These are phyloP conservation scores for Grigorovia transvaalensis DNA, from an alignment of 805 yeast genomes.

Conservation along the genomic window DNA sequence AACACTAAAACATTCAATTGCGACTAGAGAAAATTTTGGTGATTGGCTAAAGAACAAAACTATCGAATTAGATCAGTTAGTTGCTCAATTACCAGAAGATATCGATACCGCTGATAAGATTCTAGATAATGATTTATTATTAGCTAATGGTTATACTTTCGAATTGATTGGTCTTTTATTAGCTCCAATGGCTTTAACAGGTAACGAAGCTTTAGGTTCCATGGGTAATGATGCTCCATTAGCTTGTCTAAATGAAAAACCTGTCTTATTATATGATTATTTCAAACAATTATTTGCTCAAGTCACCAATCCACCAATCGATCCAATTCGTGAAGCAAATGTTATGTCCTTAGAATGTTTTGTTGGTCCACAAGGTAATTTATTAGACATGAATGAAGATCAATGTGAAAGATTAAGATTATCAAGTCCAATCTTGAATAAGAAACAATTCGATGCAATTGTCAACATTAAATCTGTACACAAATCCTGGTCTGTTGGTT, in stretches of 20 bases:
- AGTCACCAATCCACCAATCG: slow-evolving; percentile 97
- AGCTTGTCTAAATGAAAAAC: slow-evolving; percentile 91
- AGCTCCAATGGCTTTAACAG: slow-evolving; percentile 88
- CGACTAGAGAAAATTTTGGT: slow-evolving; percentile 81
- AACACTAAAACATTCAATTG: slow-evolving; percentile 70
- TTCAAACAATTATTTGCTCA: slow-evolving; percentile 95
- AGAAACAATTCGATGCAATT: slow-evolving; percentile 66
- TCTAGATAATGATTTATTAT: slow-evolving; percentile 72
- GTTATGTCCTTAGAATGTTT: slow-evolving; percentile 97
- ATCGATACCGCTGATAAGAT: slow-evolving; percentile 28
- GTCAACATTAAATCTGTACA: slow-evolving; percentile 60
- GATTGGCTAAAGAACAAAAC: slow-evolving; percentile 77
- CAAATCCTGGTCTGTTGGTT: slow-evolving; percentile 77
- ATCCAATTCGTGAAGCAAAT: slow-evolving; percentile 91
- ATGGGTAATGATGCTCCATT: slow-evolving; percentile 98
- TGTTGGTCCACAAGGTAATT: slow-evolving; percentile 93
- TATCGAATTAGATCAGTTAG: slow-evolving; percentile 66
- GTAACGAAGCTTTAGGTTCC: slow-evolving; percentile 92
- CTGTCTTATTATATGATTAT: slow-evolving; percentile 81
- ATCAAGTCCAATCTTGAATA: slow-evolving; percentile 71
- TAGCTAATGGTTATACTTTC: slow-evolving; percentile 87
- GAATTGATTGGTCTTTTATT: slow-evolving; percentile 78
- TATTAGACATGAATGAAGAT: slow-evolving; percentile 81
- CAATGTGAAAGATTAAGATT: slow-evolving; percentile 85
- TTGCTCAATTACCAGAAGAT: slow-evolving; percentile 7